Base-by-base conservation (phyloP, 2,329 filamentous ascomycete genomes). In the Pseudocercospora crystallina region DNA sequence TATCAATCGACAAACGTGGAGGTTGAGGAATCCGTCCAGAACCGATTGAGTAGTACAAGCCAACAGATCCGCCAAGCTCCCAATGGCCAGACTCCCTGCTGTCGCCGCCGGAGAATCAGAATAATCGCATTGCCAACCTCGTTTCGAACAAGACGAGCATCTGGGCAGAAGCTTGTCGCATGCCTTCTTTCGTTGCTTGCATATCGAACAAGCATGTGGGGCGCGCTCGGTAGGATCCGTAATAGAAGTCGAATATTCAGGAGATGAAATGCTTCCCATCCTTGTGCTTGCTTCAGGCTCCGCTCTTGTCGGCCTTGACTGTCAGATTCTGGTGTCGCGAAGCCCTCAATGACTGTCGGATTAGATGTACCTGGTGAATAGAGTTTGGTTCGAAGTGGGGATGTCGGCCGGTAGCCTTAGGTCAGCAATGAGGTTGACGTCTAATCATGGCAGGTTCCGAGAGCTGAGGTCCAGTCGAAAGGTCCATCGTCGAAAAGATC, bases 131-230 rank as follows among this genome's bases (percentile, higher is more conserved):
- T 43, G 30, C 13, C 32, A 8, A 10, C 20, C 34, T 5, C 41
- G 41, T 15, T 33, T 30, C 14, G n/a, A 13, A 34, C 41, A 43
- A 9, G 29, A 30, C 5, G 9, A 13, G 17, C 20, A 42, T n/a
- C 12, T 29, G 10, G 39, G 39, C 15, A 42, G 32, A 9, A 33
- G 13, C 20, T 43, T 43, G 40, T 43, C 40, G 40, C 40, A 43
- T 1, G 40, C 40, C 12, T 33, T 33, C 30, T 43, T 43, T 14
- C 39, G 39, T 8, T n/a, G 17, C 12, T 43, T 43, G 13, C 41
- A 34, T 33, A 32, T 15, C 26, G 32, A 20, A 32, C 41, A 43
- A 32, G 41, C 41, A 10, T 43, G 41, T 14, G 32, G 4, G 11
- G 41, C 41, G 15, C 41, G n/a, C 20, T 43, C 29, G n/a, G 17